These are phyloP conservation scores for Barnettozyma siamensis DNA, from an alignment of 805 yeast genomes.

Conservation along the genomic window DNA sequence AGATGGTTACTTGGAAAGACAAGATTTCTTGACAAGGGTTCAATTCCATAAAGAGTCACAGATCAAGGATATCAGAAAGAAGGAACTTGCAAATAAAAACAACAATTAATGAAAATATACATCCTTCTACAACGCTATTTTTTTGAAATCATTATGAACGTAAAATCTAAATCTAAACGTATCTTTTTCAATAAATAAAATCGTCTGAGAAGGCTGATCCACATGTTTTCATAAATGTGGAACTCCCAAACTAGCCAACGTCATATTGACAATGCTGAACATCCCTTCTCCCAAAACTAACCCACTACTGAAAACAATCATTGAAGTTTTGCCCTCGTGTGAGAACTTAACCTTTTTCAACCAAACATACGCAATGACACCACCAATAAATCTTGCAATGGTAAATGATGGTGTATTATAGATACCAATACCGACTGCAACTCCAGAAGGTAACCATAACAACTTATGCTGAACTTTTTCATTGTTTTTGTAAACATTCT, in stretches of 20 bases:
- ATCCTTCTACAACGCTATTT: no score
- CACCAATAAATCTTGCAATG: slow-evolving; percentile 88
- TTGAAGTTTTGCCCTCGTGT: slow-evolving; percentile 51
- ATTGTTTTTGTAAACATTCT: slow-evolving; percentile 45
- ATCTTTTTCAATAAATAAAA: background rate
- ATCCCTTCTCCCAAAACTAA: slow-evolving; percentile 92
- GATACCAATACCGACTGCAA: slow-evolving; percentile 95
- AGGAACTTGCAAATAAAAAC: slow-evolving; percentile 27
- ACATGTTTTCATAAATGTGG: slow-evolving; percentile 40
- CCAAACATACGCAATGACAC: slow-evolving; percentile 61
- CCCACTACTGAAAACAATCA: slow-evolving; percentile 90
- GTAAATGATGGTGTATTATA: slow-evolving; percentile 93
- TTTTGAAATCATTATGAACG: no score
- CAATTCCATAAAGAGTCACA: slow-evolving; percentile 39
- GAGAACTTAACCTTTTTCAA: slow-evolving; percentile 31
- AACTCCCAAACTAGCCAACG: slow-evolving; percentile 61
- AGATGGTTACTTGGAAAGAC: slow-evolving; percentile 87
- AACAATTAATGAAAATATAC: slow-evolving; percentile 1
- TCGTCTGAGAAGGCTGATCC: background rate
- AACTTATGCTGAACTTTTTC: slow-evolving; percentile 34
- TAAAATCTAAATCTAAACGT: no score
- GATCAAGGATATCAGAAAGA: slow-evolving; percentile 33
- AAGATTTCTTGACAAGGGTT: slow-evolving; percentile 78
- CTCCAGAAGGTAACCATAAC: slow-evolving; percentile 80
- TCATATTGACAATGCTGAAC: slow-evolving; percentile 75